Evolutionary conservation across 805 yeast species (phyloP).

Genomic region (Zygotorulaspora chibaensis): DNA sequence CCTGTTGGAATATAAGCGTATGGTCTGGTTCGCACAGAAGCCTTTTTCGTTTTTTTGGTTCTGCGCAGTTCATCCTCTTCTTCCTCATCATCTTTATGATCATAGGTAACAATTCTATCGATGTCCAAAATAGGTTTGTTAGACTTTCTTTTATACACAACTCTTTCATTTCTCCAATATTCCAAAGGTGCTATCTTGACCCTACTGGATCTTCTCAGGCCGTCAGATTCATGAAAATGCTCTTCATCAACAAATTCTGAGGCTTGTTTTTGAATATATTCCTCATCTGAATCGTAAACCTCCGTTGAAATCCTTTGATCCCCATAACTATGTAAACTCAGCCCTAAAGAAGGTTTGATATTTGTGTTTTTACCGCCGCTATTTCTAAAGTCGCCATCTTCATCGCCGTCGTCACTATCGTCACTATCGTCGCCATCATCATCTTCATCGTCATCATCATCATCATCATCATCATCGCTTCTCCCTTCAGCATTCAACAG

Average conservation of each 20-base stretch:
- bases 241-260: conserved; percentile 19
- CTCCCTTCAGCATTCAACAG: conserved; percentile 12
- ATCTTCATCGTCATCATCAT: conserved; percentile 14
- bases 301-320: conserved; percentile 16
- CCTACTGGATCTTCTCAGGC: conserved; percentile 61
- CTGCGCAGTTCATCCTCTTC: conserved; percentile 25
- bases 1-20: conserved; percentile 26
- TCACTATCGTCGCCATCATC: conserved; percentile 15
- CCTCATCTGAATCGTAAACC: conserved; percentile 25
- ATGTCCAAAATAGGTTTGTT: conserved; percentile 50
- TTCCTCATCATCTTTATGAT: conserved; percentile 25
- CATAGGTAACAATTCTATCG: conserved; percentile 50
- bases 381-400: conserved; percentile 1
- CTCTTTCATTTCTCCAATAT: conserved; percentile 78
- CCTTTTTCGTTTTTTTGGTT: conserved; percentile 11
- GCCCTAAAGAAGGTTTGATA: not conserved
- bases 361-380: not conserved
- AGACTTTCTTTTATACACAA: conserved; percentile 48
- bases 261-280: conserved; percentile 21
- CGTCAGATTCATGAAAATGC: conserved; percentile 23
- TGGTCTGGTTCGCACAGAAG: conserved; percentile 17
- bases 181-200: conserved; percentile 68
- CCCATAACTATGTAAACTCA: conserved; percentile 8
- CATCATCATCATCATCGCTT: conserved; percentile 15
- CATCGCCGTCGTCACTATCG: conserved; percentile 9